Evolutionary conservation across 495 filamentous ascomycete species (phyloP).

Genomic region (Penicillium steckii): DNA sequence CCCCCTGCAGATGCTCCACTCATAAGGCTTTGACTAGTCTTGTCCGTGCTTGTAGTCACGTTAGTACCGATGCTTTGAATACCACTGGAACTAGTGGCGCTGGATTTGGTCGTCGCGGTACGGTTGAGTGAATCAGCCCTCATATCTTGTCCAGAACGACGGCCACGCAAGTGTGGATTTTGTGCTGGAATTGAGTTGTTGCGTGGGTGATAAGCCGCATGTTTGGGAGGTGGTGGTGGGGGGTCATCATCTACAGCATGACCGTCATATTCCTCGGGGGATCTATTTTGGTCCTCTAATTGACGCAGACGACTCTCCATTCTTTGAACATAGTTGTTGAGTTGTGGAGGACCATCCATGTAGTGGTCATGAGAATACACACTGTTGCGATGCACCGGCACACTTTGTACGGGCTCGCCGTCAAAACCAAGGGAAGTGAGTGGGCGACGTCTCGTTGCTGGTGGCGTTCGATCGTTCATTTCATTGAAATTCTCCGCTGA

Average conservation of each 20-base stretch:
- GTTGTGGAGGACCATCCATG: constrained; percentile 62
- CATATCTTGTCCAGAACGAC: constrained; percentile 85
- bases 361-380: constrained; percentile 45
- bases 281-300: constrained; percentile 62
- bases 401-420: constrained; percentile 16
- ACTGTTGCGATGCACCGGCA: constrained; percentile 31
- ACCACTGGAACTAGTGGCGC: constrained; percentile 67
- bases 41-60: constrained; percentile 67
- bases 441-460: constrained; percentile 47
- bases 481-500: constrained; percentile 85
- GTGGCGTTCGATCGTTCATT: constrained; percentile 37
- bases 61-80: constrained; percentile 71
- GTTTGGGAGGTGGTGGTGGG: constrained; percentile 62
- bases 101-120: constrained; percentile 85
- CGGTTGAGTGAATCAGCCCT: constrained; percentile 66
- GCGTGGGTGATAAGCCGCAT: constrained; percentile 44
- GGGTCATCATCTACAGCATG: constrained; percentile 47
- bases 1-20: constrained; percentile 86
- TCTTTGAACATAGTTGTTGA: constrained; percentile 81
- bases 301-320: constrained; percentile 81
- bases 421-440: constrained; percentile 72
- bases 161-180: constrained; percentile 47
- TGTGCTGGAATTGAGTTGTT: constrained; percentile 46
- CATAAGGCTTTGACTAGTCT: constrained; percentile 85
- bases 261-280: constrained; percentile 35